Conservation (phyloP, 2,329 filamentous ascomycete species). For the Myriosclerotinia curreyana region DNA sequence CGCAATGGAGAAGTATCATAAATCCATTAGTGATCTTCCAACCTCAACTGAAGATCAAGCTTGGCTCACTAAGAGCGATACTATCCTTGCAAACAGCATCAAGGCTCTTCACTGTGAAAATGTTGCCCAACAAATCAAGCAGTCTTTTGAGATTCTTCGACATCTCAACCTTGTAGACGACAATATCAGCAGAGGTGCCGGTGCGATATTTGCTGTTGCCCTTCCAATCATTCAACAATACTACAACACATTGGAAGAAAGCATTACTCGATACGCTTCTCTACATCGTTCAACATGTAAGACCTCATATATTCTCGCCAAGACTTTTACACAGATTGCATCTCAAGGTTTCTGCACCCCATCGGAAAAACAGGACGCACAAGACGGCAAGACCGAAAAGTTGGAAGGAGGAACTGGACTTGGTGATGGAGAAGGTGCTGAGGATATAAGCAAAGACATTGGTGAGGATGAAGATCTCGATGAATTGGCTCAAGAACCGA, state of each 20-base stretch:
- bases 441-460: slow-evolving; percentile 98
- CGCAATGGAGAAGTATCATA: slow-evolving; percentile 69
- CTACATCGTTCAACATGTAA: slow-evolving; percentile 71
- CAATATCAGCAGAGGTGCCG: slow-evolving; percentile 46
- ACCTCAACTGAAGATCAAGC: slow-evolving; percentile 56
- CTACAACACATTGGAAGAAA: slow-evolving; percentile 55
- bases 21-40: slow-evolving; percentile 53
- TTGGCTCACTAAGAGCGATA: slow-evolving; percentile 54
- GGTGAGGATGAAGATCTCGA: slow-evolving; percentile 88
- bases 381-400: slow-evolving; percentile 69
- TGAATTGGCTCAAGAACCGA: slow-evolving; percentile 83
- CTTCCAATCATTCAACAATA: slow-evolving; percentile 76
- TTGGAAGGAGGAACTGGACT: slow-evolving; percentile 89
- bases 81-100: slow-evolving; percentile 30
- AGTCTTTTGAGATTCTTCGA: slow-evolving; percentile 47
- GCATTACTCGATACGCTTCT: slow-evolving; percentile 56
- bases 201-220: slow-evolving; percentile 58
- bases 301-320: slow-evolving; percentile 71
- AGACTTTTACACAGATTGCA: slow-evolving; percentile 74
- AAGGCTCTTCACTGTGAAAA: slow-evolving; percentile 34
- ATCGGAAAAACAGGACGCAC: slow-evolving; percentile 71
- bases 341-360: slow-evolving; percentile 90
- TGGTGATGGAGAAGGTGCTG: slow-evolving; percentile 89
- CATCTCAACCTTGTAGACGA: slow-evolving; percentile 45
- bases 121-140: slow-evolving; percentile 41